Evolutionary conservation across 2,329 filamentous ascomycete species (phyloP).

Genomic region (Orbilia oligospora): DNA sequence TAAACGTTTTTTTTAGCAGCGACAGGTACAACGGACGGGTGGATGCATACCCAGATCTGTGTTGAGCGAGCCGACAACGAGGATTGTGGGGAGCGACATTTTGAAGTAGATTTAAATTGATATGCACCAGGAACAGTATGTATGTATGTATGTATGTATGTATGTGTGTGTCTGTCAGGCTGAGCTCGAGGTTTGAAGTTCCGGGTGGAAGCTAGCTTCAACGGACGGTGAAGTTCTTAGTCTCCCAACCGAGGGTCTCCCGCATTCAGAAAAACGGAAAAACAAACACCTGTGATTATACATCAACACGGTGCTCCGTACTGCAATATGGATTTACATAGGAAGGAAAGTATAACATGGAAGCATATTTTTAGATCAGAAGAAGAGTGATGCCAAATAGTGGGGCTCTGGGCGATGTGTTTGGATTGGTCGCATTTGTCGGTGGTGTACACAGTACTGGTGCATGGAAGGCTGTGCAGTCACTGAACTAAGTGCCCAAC

Average conservation of each 20-base stretch:
- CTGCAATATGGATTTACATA: too few relatives aligned
- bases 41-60: conserved; percentile 76
- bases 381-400: conserved; percentile 49
- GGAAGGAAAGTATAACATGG: conserved; percentile 10
- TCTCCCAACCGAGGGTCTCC: neutral
- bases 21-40: neutral
- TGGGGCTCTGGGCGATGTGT: conserved; percentile 17
- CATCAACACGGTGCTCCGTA: neutral
- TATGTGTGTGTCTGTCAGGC: too few relatives aligned
- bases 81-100: conserved; percentile 71
- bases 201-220: too few relatives aligned
- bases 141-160: too few relatives aligned
- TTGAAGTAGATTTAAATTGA: conserved; percentile 4
- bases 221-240: too few relatives aligned
- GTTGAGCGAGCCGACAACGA: conserved; percentile 92
- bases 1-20: too few relatives aligned
- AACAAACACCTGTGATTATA: neutral
- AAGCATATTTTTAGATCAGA: conserved; percentile 48
- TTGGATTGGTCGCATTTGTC: conserved; percentile 57
- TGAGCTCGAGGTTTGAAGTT: neutral
- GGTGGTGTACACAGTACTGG: neutral
- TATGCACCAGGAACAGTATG: neutral
- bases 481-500: too few relatives aligned
- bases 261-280: neutral
- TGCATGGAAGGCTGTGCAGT: conserved; percentile 55